A percentile compares a stretch with the other conserved stretches of the same genome.
phyloP scores from a whole-genome alignment of 2,329 filamentous ascomycete species.

The Rhinocladiella similis region DNA sequence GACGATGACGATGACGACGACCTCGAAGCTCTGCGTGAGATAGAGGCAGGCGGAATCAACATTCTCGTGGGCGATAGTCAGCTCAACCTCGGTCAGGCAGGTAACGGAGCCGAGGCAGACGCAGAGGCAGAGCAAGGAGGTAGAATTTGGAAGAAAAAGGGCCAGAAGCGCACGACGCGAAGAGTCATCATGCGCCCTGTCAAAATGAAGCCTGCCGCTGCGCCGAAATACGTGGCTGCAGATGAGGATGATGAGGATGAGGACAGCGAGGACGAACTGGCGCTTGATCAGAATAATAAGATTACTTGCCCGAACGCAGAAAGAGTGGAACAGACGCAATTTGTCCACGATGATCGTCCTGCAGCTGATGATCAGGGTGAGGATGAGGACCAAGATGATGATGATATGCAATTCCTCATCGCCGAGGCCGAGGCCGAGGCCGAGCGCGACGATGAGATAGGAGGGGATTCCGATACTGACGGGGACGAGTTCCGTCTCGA shows the following conservation, averaged over 20 bases:
- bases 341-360: not conserved
- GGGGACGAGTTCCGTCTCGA: slow-evolving; percentile 7
- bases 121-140: slow-evolving; percentile 12
- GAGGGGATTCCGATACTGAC: slow-evolving; percentile 3
- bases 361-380: not conserved
- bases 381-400: not conserved
- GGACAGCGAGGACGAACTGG: slow-evolving; percentile 27
- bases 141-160: slow-evolving; percentile 46
- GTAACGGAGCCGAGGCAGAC: slow-evolving; percentile 10
- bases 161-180: slow-evolving; percentile 50
- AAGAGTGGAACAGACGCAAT: slow-evolving; percentile 20
- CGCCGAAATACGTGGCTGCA: slow-evolving; percentile 32
- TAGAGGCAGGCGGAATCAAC: slow-evolving; percentile 38
- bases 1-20: slow-evolving; percentile 47
- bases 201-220: slow-evolving; percentile 28
- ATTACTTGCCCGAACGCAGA: not conserved
- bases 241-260: slow-evolving; percentile 25
- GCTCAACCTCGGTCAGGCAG: slow-evolving; percentile 2
- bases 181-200: slow-evolving; percentile 46
- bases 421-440: slow-evolving; percentile 11
- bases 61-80: slow-evolving; percentile 42
- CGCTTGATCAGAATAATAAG: slow-evolving; percentile 23
- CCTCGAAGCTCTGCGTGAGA: slow-evolving; percentile 44
- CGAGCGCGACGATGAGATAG: not conserved
- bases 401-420: slow-evolving; percentile 13